These are phyloP conservation scores for Mimosa pudica DNA, from an alignment of 306 rosid genomes.

Conservation along the genomic window DNA sequence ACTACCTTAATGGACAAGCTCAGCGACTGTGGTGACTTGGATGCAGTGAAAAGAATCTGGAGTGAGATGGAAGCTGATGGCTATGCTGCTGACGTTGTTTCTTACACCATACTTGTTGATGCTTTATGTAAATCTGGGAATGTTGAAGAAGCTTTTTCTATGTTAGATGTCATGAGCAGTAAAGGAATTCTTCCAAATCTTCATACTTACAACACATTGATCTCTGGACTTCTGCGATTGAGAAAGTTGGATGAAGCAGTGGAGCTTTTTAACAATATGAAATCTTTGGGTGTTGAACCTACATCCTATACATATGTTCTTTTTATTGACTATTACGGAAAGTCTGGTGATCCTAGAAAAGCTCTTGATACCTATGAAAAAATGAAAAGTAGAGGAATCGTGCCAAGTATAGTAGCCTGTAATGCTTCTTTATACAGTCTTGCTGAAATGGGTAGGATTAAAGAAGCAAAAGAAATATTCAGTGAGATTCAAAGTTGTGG, in stretches of 20 bases:
- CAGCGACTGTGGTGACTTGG: conserved; percentile 63
- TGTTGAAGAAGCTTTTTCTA: conserved; percentile 67
- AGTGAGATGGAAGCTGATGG: conserved; percentile 87
- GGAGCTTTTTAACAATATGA: conserved; percentile 66
- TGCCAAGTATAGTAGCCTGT: conserved; percentile 82
- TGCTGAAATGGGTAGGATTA: conserved; percentile 70
- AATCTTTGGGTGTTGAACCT: conserved; percentile 68
- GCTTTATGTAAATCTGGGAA: conserved; percentile 79
- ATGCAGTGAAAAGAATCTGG: conserved; percentile 63
- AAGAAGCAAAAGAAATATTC: conserved; percentile 72
- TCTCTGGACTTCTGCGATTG: conserved; percentile 68
- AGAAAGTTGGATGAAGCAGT: conserved; percentile 76
- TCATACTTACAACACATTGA: conserved; percentile 82
- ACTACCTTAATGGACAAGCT: conserved; percentile 81
- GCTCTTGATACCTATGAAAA: conserved; percentile 76
- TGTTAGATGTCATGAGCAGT: conserved; percentile 63
- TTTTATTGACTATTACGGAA: conserved; percentile 90
- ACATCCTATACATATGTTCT: conserved; percentile 82
- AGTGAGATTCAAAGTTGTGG: conserved; percentile 71
- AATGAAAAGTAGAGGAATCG: conserved; percentile 80
- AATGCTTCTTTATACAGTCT: conserved; percentile 87
- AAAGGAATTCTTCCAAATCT: conserved; percentile 79
- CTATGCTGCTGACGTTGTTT: conserved; percentile 80
- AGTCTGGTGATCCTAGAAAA: conserved; percentile 74
- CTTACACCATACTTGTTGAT: conserved; percentile 75